Evolutionary conservation across 768 basidiomycete genomes (phyloP).

Genomic region (Scleroderma citrinum): DNA sequence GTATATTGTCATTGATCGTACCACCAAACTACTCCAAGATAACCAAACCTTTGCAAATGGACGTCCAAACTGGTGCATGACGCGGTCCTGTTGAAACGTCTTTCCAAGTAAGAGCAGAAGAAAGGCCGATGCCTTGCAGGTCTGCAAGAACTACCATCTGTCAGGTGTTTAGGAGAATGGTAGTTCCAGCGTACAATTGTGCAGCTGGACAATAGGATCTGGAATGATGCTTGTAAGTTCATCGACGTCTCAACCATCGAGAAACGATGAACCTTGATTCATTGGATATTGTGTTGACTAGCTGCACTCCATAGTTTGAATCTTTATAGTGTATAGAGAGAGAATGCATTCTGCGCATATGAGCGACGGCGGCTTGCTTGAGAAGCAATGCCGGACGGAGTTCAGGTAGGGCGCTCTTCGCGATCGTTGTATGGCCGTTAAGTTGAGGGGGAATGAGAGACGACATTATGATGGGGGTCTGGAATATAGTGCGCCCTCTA

Average conservation of each 20-base stretch:
- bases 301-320: slow-evolving; percentile 11
- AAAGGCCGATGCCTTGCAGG: slow-evolving; percentile 42
- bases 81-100: slow-evolving; percentile 40
- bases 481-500: slow-evolving; percentile 27
- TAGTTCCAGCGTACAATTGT: slow-evolving; percentile 33
- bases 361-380: slow-evolving; percentile 20
- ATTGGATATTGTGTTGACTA: slow-evolving; percentile 15
- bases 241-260: neutral
- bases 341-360: slow-evolving; percentile 14
- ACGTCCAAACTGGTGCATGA: slow-evolving; percentile 49
- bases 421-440: slow-evolving; percentile 26
- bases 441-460: slow-evolving; percentile 18
- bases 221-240: slow-evolving; percentile 15
- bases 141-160: slow-evolving; percentile 30
- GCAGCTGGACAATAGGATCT: slow-evolving; percentile 30
- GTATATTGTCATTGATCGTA: slow-evolving; percentile 9
- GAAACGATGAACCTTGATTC: slow-evolving; percentile 13
- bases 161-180: neutral
- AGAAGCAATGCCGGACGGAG: slow-evolving; percentile 26
- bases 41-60: slow-evolving; percentile 50
- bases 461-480: slow-evolving; percentile 22
- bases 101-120: slow-evolving; percentile 48
- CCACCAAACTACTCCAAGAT: slow-evolving; percentile 5
- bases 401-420: slow-evolving; percentile 19
- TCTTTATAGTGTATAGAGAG: slow-evolving; percentile 23